Percentiles rank a stretch among this genome's conserved stretches.
Conservation (phyloP, 257 asterid genomes). For the Penstemon barbatus region DNA sequence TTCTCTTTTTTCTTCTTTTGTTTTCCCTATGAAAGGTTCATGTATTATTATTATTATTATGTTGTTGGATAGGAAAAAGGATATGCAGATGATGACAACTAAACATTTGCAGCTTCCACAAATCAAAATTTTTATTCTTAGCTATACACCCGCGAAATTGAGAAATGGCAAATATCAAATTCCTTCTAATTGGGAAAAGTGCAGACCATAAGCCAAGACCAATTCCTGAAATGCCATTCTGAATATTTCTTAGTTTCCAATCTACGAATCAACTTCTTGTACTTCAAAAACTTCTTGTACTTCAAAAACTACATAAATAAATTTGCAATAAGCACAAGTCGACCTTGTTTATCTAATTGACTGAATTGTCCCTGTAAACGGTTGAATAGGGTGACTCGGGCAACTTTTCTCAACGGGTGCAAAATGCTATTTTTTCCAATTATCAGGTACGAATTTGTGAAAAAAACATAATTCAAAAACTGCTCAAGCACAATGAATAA, state of each 20-base stretch:
- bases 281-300: neutral
- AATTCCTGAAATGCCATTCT: too few relatives aligned
- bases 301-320: neutral
- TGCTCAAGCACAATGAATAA: constrained; percentile 41
- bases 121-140: neutral
- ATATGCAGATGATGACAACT: neutral
- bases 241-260: too few relatives aligned
- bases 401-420: too few relatives aligned
- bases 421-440: too few relatives aligned
- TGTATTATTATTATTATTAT: too few relatives aligned
- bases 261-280: neutral
- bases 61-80: neutral
- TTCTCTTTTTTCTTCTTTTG: too few relatives aligned
- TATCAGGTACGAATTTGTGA: neutral
- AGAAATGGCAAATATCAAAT: neutral
- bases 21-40: too few relatives aligned
- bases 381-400: too few relatives aligned
- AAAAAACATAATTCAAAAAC: neutral
- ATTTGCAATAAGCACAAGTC: neutral
- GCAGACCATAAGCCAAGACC: neutral
- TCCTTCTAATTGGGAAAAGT: neutral
- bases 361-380: too few relatives aligned
- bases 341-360: too few relatives aligned
- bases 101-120: neutral
- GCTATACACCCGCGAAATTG: neutral